These are phyloP conservation scores for Aureobasidium sp. DNA, from an alignment of 2,329 filamentous ascomycete species.

Conservation along the genomic window DNA sequence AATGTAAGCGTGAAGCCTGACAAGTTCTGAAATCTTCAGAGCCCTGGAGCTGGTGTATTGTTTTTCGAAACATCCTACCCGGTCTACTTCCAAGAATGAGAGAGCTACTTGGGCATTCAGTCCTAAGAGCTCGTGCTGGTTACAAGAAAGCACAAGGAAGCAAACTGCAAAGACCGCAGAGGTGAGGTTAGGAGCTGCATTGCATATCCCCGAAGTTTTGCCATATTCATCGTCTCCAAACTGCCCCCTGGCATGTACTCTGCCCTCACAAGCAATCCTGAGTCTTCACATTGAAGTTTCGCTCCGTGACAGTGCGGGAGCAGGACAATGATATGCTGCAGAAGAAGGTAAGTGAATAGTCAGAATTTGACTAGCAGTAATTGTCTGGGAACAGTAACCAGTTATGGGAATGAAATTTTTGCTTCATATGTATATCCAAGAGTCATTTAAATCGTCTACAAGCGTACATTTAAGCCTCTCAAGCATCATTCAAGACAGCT, in stretches of 20 bases:
- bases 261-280: too few species aligned
- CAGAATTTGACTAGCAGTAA: background rate
- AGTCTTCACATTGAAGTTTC: too few species aligned
- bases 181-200: background rate
- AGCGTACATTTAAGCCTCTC: background rate
- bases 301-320: too few species aligned
- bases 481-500: constrained; percentile 34
- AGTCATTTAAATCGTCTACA: background rate
- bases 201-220: background rate
- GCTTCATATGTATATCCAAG: background rate
- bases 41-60: background rate
- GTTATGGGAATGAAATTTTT: too few species aligned
- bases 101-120: background rate
- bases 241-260: too few species aligned
- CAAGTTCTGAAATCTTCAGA: background rate
- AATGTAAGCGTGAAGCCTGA: background rate
- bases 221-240: background rate
- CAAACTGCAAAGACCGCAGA: background rate
- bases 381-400: background rate
- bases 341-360: too few species aligned
- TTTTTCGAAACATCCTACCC: background rate
- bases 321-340: background rate
- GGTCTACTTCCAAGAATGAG: too few species aligned
- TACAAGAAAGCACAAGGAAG: background rate
- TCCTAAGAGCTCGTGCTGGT: background rate